Evolutionary conservation across 2,329 filamentous ascomycete species (phyloP), one percentile per base, ranked within the genome.

Genomic region (Beauveria sp.): DNA sequence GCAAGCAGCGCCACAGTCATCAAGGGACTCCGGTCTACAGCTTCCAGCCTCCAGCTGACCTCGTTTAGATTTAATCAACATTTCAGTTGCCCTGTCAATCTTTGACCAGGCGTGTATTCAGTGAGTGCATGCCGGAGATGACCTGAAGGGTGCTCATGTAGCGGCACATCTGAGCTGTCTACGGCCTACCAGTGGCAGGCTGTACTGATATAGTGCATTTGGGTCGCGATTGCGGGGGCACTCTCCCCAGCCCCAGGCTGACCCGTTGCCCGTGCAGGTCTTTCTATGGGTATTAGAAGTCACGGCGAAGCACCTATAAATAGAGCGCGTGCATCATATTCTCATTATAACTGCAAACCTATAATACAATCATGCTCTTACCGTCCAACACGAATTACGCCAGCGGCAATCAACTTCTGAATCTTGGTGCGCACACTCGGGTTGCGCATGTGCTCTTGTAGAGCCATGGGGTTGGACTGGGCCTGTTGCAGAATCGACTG

Each of bases 391-490:
- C 90, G 86, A 69, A 97, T 97, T 16, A 97, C 92, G 71, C 95
- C 93, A 49, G 93, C 93, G 60, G 91, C 91, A 67, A 96, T 88
- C 69, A 98, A 79, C 79, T 97, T 97, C 81, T 97, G 91, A 66
- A 99, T 89, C 84, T 97, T 96, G 69, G 84, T 84, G 63, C 87
- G 83, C 67, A 99, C 90, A 62, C 81, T 83, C 0, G 91, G 85
- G 79, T 98, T 99, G 80, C 87, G 90, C 90, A 99, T 96, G 77
- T 99, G 96, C 75, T 99, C 93, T 73, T 96, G 89, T 65, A 99
- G 84, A 51, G 95, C 95, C 54, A 89, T 89, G 20, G 95, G 95
- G 70, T 99, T 90, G 60, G 86, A 86, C 81, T 98, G 96, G 51
- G 95, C 95, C 78, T 99, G 95, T 75, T 98, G 93, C 61, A 98